Evolutionary conservation across 1,284 basidiomycete species (phyloP).

Genomic region (Taiwanofungus camphoratus): DNA sequence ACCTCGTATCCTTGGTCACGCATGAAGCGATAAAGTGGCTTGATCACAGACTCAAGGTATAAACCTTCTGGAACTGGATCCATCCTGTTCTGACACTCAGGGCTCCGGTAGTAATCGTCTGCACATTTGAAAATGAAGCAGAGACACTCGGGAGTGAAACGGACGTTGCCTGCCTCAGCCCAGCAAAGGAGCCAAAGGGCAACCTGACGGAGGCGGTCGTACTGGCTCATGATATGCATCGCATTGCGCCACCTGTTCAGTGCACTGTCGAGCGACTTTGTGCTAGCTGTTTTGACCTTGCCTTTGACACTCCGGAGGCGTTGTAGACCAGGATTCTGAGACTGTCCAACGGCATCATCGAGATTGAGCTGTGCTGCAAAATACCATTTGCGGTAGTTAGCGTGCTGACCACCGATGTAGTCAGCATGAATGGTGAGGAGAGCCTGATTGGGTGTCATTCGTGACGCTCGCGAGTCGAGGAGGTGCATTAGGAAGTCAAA

Average conservation of each 20-base stretch:
- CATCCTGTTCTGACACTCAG: slow-evolving; percentile 93
- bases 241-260: slow-evolving; percentile 94
- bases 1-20: slow-evolving; percentile 98
- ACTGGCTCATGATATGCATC: slow-evolving; percentile 99
- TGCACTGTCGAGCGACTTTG: slow-evolving; percentile 90
- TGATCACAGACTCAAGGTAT: slow-evolving; percentile 89
- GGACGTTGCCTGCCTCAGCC: slow-evolving; percentile 97
- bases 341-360: slow-evolving; percentile 95
- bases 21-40: slow-evolving; percentile 94
- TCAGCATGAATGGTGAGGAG: slow-evolving; percentile 95
- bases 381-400: slow-evolving; percentile 99
- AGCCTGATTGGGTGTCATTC: slow-evolving; percentile 98
- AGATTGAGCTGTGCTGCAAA: slow-evolving; percentile 99
- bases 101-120: slow-evolving; percentile 98
- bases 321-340: slow-evolving; percentile 89
- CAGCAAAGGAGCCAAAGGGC: slow-evolving; percentile 96
- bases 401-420: slow-evolving; percentile 96
- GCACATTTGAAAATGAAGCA: slow-evolving; percentile 99
- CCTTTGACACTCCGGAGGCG: slow-evolving; percentile 83
- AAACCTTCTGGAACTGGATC: slow-evolving; percentile 95
- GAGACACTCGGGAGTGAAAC: slow-evolving; percentile 94
- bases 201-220: slow-evolving; percentile 94
- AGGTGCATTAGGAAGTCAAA: slow-evolving; percentile 99
- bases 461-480: slow-evolving; percentile 93
- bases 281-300: slow-evolving; percentile 49